phyloP scores from a whole-genome alignment of 805 yeast genomes.

The Brettanomyces naardenensis region DNA sequence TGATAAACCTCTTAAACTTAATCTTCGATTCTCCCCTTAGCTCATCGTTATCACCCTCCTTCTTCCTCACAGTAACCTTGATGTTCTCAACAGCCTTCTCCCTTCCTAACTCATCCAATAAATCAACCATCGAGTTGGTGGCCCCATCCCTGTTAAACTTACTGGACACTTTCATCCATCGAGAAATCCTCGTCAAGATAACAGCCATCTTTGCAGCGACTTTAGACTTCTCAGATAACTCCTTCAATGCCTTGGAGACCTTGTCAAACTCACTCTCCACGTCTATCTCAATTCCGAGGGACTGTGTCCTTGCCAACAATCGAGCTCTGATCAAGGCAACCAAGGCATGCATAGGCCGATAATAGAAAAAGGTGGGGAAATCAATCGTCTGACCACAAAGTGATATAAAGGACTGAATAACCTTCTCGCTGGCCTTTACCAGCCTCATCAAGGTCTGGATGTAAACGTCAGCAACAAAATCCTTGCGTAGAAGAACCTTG shows the following conservation, averaged over 20 bases:
- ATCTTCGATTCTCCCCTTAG: slow-evolving; percentile 21
- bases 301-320: slow-evolving; percentile 35
- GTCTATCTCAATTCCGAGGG: slow-evolving; percentile 26
- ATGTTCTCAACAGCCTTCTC: slow-evolving; percentile 36
- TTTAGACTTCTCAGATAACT: slow-evolving; percentile 18
- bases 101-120: slow-evolving; percentile 45
- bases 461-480: slow-evolving; percentile 26
- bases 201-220: slow-evolving; percentile 29
- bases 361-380: slow-evolving; percentile 45
- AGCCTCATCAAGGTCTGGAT: slow-evolving; percentile 32
- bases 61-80: slow-evolving; percentile 17
- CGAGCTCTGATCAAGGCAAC: slow-evolving; percentile 40
- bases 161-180: slow-evolving; percentile 32
- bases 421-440: slow-evolving; percentile 37
- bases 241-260: slow-evolving; percentile 18
- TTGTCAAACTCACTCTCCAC: slow-evolving; percentile 25
- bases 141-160: slow-evolving; percentile 40
- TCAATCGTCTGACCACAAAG: slow-evolving; percentile 31
- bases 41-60: slow-evolving; percentile 21
- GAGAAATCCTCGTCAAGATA: slow-evolving; percentile 27
- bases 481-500: slow-evolving; percentile 26
- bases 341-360: slow-evolving; percentile 45
- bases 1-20: slow-evolving; percentile 22
- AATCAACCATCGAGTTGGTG: slow-evolving; percentile 44
- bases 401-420: slow-evolving; percentile 36